Evolutionary conservation across 192 early-diverging fungal species (phyloP).

Genomic region (Linnemannia zychae): DNA sequence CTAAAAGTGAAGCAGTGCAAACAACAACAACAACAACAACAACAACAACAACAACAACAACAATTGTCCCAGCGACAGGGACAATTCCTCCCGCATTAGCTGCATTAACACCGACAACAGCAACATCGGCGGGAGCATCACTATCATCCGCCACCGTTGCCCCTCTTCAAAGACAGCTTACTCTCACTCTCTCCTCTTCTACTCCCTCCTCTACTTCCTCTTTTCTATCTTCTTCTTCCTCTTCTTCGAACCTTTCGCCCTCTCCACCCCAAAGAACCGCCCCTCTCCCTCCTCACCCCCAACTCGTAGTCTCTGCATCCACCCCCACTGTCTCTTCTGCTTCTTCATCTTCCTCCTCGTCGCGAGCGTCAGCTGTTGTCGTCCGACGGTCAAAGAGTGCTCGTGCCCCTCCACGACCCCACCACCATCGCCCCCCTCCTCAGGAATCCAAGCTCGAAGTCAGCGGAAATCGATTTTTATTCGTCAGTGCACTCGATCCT

Average conservation of each 20-base stretch:
- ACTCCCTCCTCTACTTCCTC: not conserved
- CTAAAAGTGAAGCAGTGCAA: not conserved
- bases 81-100: not conserved
- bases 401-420: conserved; percentile 3
- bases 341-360: not conserved
- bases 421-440: not conserved
- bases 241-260: not conserved
- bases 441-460: conserved; percentile 14
- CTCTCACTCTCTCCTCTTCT: not conserved
- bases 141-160: not conserved
- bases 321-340: not conserved
- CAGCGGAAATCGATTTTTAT: conserved; percentile 13
- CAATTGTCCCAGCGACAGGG: not conserved
- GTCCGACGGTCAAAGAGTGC: conserved; percentile 5
- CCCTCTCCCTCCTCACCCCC: not conserved
- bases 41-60: not conserved
- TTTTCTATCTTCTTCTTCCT: not conserved
- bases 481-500: not conserved
- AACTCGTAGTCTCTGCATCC: not conserved
- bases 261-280: not conserved
- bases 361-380: not conserved
- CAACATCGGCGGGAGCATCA: not conserved
- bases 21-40: not conserved
- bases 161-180: not conserved
- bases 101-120: not conserved